Evolutionary conservation across 768 basidiomycete genomes (phyloP).

Genomic region (Hirschioporus abietinus): DNA sequence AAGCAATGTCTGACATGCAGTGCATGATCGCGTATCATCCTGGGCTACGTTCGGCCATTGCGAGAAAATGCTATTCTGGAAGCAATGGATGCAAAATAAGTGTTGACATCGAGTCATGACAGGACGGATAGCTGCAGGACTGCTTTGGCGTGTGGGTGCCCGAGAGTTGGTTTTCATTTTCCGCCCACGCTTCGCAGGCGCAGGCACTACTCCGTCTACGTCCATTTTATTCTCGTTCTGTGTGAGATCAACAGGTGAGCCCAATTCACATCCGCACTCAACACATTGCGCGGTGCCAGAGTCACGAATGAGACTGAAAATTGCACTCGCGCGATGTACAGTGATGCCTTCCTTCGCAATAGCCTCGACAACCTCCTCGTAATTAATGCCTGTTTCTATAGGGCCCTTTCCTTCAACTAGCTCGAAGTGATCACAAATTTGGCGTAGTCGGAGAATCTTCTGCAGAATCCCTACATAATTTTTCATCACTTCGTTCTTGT

Average conservation of each 20-base stretch:
- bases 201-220: constrained; percentile 44
- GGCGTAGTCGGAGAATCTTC: constrained; percentile 91
- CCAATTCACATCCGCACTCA: constrained; percentile 80
- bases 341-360: constrained; percentile 80
- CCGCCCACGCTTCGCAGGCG: constrained; percentile 43
- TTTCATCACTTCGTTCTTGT: constrained; percentile 94
- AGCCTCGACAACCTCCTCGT: constrained; percentile 73
- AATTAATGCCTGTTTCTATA: constrained; percentile 51
- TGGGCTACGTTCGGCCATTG: constrained; percentile 71
- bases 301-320: constrained; percentile 82
- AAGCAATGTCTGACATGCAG: constrained; percentile 70
- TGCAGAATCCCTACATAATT: constrained; percentile 97
- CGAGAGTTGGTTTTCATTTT: constrained; percentile 58
- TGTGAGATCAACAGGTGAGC: constrained; percentile 39
- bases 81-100: constrained; percentile 85
- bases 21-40: constrained; percentile 60
- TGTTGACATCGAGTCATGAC: constrained; percentile 92
- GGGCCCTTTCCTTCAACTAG: constrained; percentile 70
- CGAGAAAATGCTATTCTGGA: constrained; percentile 70
- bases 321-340: constrained; percentile 65
- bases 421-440: constrained; percentile 96
- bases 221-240: constrained; percentile 34
- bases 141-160: constrained; percentile 67
- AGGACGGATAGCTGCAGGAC: constrained; percentile 57
- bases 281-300: constrained; percentile 84